Percentiles rank a stretch among this genome's conserved stretches.
Evolutionary conservation across 371 early-diverging fungal species (phyloP).

Genomic region (Chytridiales sp.): DNA sequence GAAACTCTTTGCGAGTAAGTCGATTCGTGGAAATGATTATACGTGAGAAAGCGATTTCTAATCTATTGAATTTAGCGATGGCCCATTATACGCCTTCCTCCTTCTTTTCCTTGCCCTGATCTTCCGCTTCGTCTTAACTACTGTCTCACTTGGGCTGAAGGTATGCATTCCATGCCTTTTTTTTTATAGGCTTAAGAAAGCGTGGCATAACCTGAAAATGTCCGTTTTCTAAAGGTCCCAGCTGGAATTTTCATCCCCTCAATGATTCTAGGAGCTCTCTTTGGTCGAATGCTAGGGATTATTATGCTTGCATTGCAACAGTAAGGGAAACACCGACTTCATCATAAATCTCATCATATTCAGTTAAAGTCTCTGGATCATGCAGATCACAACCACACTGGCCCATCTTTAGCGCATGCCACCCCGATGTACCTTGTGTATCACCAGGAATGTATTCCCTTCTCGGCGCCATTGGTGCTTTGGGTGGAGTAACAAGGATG

Average conservation of each 20-base stretch:
- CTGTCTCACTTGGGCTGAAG: conserved; percentile 41
- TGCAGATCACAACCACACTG: conserved; percentile 19
- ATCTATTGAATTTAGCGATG: too few relatives aligned
- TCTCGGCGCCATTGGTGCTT: conserved; percentile 88
- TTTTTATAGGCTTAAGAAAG: conserved; percentile 49
- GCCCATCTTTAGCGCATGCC: conserved; percentile 43
- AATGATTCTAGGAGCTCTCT: conserved; percentile 89
- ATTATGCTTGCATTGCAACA: conserved; percentile 68
- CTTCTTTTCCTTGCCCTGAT: conserved; percentile 28
- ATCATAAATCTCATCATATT: background rate
- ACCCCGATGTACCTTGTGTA: conserved; percentile 62
- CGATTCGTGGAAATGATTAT: background rate
- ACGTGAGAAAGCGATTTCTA: too few relatives aligned
- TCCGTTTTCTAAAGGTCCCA: background rate
- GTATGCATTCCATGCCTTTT: conserved; percentile 33
- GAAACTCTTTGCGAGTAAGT: conserved; percentile 37
- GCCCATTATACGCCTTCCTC: conserved; percentile 16
- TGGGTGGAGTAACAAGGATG: conserved; percentile 88
- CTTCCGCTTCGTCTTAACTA: conserved; percentile 32
- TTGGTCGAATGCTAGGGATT: conserved; percentile 90
- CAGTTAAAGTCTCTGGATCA: conserved; percentile 39
- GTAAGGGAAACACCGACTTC: conserved; percentile 46
- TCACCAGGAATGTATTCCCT: conserved; percentile 94
- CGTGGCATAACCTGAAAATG: conserved; percentile 80
- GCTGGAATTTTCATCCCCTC: conserved; percentile 69